Evolutionary conservation across 441 rosid genomes (phyloP).

Genomic region (Jatropha podagrica): DNA sequence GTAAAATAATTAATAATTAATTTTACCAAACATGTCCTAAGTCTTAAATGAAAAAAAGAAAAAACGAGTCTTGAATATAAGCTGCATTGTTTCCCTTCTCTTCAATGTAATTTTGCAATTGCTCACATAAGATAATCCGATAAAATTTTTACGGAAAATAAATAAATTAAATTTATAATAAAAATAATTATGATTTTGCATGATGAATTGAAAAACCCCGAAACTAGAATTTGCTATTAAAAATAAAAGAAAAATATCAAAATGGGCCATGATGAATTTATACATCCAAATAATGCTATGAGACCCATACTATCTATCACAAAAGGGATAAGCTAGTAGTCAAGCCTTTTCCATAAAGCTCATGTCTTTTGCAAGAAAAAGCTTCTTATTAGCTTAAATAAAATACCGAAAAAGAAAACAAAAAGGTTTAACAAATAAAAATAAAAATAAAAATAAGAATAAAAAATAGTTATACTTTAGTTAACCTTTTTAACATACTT

Average conservation of each 20-base stretch:
- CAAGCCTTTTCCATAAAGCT: neutral
- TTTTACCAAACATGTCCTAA: no score
- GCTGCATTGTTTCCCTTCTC: no score
- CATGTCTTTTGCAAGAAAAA: neutral
- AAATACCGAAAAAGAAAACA: neutral
- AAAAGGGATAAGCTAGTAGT: constrained; percentile 10
- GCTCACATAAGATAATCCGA: no score
- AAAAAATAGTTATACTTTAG: neutral
- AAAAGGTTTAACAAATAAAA: neutral
- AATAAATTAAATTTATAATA: no score
- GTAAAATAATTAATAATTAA: no score
- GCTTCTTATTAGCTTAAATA: neutral
- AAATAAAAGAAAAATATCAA: constrained; percentile 7
- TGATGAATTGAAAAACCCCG: no score
- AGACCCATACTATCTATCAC: constrained; percentile 9
- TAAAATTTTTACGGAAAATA: no score
- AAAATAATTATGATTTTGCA: no score
- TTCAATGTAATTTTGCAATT: no score
- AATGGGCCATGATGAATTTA: constrained; percentile 26
- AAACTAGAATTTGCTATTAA: neutral
- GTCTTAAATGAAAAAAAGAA: no score
- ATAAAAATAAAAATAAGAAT: no score
- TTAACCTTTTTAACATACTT: constrained; percentile 12
- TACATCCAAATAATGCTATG: constrained; percentile 16
- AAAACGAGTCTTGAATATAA: no score